Evolutionary conservation across 2,329 filamentous ascomycete species (phyloP).

Genomic region (Calonectria ilicicola): DNA sequence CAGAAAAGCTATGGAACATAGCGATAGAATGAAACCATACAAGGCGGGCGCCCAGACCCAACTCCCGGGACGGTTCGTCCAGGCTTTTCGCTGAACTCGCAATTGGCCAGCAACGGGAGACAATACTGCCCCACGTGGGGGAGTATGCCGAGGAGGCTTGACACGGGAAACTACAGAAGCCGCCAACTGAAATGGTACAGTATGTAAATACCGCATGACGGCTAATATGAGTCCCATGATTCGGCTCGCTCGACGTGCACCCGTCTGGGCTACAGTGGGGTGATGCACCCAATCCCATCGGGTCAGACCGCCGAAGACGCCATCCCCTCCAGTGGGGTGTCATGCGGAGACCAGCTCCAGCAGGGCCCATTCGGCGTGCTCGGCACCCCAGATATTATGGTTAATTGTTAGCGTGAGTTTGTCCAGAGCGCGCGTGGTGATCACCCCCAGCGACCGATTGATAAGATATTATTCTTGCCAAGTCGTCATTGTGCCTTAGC

Average conservation of each 20-base stretch:
- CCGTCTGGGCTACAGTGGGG: background rate
- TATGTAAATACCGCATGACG: constrained; percentile 8
- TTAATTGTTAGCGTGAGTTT: background rate
- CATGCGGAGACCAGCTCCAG: background rate
- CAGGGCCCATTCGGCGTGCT: background rate
- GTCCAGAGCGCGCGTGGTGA: background rate
- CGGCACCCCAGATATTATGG: constrained; percentile 9
- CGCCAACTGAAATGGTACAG: background rate
- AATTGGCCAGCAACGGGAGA: background rate
- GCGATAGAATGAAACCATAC: background rate
- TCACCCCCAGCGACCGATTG: background rate
- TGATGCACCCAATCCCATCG: background rate
- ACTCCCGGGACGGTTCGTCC: background rate
- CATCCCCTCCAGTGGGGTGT: background rate
- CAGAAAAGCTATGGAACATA: background rate
- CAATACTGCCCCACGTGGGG: background rate
- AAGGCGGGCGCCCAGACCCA: background rate
- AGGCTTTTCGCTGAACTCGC: background rate
- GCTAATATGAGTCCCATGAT: background rate
- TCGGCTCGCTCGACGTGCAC: background rate
- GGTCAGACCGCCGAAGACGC: constrained; percentile 3
- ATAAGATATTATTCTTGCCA: background rate
- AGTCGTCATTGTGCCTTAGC: constrained; percentile 5
- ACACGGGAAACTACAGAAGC: background rate
- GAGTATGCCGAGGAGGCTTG: background rate